Conservation (phyloP, 768 basidiomycete species). For the Pulveroboletus sp. region DNA sequence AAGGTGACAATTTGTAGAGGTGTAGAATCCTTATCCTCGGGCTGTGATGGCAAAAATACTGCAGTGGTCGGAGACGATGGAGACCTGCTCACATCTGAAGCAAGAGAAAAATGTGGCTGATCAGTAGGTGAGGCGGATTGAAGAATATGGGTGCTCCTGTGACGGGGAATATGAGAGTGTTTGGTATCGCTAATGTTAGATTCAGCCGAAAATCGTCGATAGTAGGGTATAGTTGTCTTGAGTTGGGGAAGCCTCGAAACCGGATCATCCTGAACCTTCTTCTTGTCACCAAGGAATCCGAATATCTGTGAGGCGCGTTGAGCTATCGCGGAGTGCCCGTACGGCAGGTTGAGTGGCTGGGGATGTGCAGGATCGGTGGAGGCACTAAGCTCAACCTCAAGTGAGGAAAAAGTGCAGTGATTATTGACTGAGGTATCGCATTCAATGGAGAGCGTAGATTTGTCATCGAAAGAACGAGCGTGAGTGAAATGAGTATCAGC, state of each 20-base stretch:
- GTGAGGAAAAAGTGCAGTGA: constrained; percentile 53
- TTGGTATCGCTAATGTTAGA: constrained; percentile 24
- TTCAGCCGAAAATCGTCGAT: constrained; percentile 23
- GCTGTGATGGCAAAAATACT: neutral
- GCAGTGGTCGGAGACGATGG: constrained; percentile 3
- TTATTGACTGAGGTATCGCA: constrained; percentile 39
- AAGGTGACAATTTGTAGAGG: neutral
- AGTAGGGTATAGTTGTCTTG: constrained; percentile 18
- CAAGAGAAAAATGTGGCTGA: constrained; percentile 11
- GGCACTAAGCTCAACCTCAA: constrained; percentile 69
- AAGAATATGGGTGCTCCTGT: constrained; percentile 9
- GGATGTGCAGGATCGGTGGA: constrained; percentile 36
- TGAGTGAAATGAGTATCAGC: constrained; percentile 36
- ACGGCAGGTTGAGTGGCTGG: constrained; percentile 24
- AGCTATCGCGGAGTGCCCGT: constrained; percentile 46
- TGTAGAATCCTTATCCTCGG: constrained; percentile 1
- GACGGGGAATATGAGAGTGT: constrained; percentile 13
- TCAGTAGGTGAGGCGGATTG: constrained; percentile 9
- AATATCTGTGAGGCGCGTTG: constrained; percentile 74
- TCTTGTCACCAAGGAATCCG: constrained; percentile 55
- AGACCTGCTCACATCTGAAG: constrained; percentile 12
- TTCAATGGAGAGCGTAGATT: constrained; percentile 42
- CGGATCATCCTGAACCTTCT: constrained; percentile 35
- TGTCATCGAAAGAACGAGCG: constrained; percentile 33
- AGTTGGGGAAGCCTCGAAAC: constrained; percentile 31